Evolutionary conservation across 2,329 filamentous ascomycete genomes (phyloP).

Genomic region (Paradendryphiella salina): DNA sequence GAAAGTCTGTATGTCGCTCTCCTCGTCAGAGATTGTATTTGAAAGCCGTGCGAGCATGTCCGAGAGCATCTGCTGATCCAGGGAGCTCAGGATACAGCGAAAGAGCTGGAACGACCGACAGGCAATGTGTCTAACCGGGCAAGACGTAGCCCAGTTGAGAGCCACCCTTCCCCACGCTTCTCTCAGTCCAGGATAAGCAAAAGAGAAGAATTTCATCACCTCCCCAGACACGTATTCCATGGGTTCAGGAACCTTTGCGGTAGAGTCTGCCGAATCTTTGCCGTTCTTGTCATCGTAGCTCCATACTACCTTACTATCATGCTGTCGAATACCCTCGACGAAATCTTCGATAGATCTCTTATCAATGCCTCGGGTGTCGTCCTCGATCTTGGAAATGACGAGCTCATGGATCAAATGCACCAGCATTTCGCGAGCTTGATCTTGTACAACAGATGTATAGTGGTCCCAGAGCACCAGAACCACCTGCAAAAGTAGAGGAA

Average conservation of each 20-base stretch:
- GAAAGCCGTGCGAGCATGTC: constrained; percentile 95
- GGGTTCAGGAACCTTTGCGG: constrained; percentile 78
- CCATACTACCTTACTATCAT: constrained; percentile 87
- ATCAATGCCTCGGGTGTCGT: constrained; percentile 65
- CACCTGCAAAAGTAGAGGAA: constrained; percentile 86
- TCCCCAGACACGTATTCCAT: constrained; percentile 85
- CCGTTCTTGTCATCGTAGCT: constrained; percentile 90
- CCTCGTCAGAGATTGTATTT: constrained; percentile 95
- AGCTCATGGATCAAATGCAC: constrained; percentile 96
- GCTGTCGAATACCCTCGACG: constrained; percentile 81
- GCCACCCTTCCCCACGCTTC: constrained; percentile 90
- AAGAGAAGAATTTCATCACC: constrained; percentile 81
- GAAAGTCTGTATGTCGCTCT: constrained; percentile 90
- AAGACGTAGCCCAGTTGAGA: constrained; percentile 94
- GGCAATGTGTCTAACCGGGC: constrained; percentile 89
- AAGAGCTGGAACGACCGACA: constrained; percentile 98
- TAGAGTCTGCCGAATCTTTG: constrained; percentile 67
- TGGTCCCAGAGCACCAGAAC: constrained; percentile 96
- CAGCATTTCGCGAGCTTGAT: constrained; percentile 95
- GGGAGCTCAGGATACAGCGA: constrained; percentile 83
- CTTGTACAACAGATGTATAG: constrained; percentile 91
- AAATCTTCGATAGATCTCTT: constrained; percentile 82
- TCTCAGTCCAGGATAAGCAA: constrained; percentile 82
- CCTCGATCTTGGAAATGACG: constrained; percentile 77
- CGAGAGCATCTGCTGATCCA: constrained; percentile 91